Conservation (phyloP, 78 protist species). For the Speleostelium caveatum region DNA sequence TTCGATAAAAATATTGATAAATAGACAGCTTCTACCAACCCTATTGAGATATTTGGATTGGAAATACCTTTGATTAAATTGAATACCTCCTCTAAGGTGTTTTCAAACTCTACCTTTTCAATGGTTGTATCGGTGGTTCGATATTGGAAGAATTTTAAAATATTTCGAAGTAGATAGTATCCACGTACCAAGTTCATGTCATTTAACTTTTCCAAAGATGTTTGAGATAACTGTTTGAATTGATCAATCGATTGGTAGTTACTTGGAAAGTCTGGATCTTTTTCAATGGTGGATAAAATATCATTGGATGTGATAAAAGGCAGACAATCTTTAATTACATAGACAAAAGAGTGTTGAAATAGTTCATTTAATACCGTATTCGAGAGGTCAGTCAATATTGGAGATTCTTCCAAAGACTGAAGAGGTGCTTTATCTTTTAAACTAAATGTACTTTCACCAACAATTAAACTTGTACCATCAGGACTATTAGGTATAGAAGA, state of each 20-base stretch:
- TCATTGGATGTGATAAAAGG: conserved; percentile 54
- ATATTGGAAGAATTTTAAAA: conserved; percentile 59
- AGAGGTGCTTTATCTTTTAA: neutral
- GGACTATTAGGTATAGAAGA: conserved; percentile 62
- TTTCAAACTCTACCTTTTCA: conserved; percentile 36
- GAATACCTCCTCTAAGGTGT: conserved; percentile 44
- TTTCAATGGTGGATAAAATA: conserved; percentile 43
- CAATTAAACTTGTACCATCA: conserved; percentile 23
- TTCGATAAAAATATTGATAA: conserved; percentile 42
- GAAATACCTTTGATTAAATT: conserved; percentile 53
- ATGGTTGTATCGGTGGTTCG: neutral
- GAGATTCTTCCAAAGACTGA: neutral
- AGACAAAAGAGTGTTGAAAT: conserved; percentile 39
- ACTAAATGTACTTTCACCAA: conserved; percentile 14
- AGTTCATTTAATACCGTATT: conserved; percentile 46
- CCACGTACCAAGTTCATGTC: conserved; percentile 58
- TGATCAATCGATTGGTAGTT: neutral
- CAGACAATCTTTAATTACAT: conserved; percentile 67
- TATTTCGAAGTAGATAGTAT: conserved; percentile 22
- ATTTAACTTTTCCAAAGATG: conserved; percentile 17
- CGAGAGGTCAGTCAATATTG: conserved; percentile 16
- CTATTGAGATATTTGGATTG: conserved; percentile 39
- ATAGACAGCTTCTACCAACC: conserved; percentile 55
- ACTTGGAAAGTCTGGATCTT: conserved; percentile 58
- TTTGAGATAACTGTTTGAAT: neutral